Conservation (phyloP, 208 protist species). For the Porcisia hertigi region DNA sequence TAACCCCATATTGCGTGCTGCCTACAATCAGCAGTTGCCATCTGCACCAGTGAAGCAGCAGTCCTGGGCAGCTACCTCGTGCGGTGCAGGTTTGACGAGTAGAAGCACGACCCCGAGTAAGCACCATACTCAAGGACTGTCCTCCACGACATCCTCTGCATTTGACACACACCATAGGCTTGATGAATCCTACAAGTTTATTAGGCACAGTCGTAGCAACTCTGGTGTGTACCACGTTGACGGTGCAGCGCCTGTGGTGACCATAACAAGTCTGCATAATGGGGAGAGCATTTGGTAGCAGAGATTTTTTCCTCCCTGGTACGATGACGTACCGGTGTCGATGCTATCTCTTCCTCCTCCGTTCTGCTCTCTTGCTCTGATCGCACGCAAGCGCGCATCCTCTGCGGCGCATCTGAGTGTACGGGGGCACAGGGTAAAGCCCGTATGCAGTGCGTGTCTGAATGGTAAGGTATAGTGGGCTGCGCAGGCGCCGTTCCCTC, state of each 20-base stretch:
- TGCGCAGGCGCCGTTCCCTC: neutral
- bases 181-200: slow-evolving; percentile 4
- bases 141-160: slow-evolving; percentile 32
- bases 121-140: slow-evolving; percentile 37
- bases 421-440: neutral
- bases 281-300: slow-evolving; percentile 23
- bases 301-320: neutral
- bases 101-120: slow-evolving; percentile 35
- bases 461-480: neutral
- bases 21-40: slow-evolving; percentile 68
- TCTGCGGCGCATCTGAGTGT: neutral
- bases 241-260: slow-evolving; percentile 16
- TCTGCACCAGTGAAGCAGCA: slow-evolving; percentile 25
- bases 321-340: neutral
- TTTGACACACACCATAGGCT: slow-evolving; percentile 13
- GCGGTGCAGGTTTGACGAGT: neutral
- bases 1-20: slow-evolving; percentile 48
- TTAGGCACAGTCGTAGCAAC: slow-evolving; percentile 24
- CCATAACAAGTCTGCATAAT: slow-evolving; percentile 22
- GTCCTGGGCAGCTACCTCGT: slow-evolving; percentile 20
- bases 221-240: slow-evolving; percentile 27
- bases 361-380: neutral
- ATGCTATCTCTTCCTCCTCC: neutral
- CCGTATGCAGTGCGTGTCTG: neutral
- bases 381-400: neutral